phyloP scores from a whole-genome alignment of 805 yeast genomes.

The Yarrowia porcina region DNA sequence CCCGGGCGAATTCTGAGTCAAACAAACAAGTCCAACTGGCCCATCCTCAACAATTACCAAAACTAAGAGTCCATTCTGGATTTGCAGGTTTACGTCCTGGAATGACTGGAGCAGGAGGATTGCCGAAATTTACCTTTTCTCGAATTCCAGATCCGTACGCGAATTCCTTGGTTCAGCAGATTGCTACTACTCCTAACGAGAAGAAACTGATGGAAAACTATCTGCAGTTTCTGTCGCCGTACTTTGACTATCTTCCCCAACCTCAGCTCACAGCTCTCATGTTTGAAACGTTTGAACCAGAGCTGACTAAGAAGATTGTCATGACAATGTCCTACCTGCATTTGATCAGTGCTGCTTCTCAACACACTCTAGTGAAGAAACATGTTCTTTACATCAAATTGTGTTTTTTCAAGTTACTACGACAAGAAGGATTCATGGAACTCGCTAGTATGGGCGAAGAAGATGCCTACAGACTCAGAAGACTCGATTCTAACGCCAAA shows the following conservation, averaged over 20 bases:
- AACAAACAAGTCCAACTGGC: not conserved
- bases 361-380: conserved; percentile 14
- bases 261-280: conserved; percentile 15
- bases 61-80: not conserved
- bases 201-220: conserved; percentile 1
- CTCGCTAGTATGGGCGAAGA: conserved; percentile 15
- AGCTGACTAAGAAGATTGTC: conserved; percentile 20
- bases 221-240: conserved; percentile 21
- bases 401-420: not conserved
- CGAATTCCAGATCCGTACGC: not conserved
- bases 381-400: conserved; percentile 20
- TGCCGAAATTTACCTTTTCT: not conserved
- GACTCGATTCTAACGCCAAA: not conserved
- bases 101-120: not conserved
- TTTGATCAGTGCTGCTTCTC: conserved; percentile 8
- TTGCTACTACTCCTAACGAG: not conserved
- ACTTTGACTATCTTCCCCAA: conserved; percentile 22
- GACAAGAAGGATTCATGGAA: not conserved
- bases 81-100: not conserved
- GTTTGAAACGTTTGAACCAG: conserved; percentile 18
- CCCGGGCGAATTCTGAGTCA: not conserved
- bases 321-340: conserved; percentile 23
- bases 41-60: not conserved
- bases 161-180: conserved; percentile 3
- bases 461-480: not conserved